Percentiles rank a stretch among this genome's conserved stretches.
Conservation (phyloP, 2,329 filamentous ascomycete species). For the Coleophoma eucalyptorum region DNA sequence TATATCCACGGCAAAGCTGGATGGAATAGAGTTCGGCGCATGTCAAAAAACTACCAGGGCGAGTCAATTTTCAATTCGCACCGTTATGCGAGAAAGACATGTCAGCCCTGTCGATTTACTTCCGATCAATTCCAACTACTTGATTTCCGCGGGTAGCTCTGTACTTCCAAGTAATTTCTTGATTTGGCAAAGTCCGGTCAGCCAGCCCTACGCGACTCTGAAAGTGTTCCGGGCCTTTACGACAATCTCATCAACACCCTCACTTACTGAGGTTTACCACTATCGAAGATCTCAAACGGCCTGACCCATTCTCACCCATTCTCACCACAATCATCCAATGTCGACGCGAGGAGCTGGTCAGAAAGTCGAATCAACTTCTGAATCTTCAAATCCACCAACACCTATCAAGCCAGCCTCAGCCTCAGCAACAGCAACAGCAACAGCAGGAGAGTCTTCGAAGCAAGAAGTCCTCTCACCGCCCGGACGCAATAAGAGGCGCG, state of each 20-base stretch:
- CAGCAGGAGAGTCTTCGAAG: constrained; percentile 8
- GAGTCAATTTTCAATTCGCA: constrained; percentile 7
- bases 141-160: constrained; percentile 23
- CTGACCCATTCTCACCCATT: too few relatives aligned
- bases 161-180: constrained; percentile 24
- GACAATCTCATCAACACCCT: too few relatives aligned
- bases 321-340: constrained; percentile 17
- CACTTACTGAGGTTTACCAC: too few relatives aligned
- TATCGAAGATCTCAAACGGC: too few relatives aligned
- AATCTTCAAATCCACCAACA: constrained; percentile 14
- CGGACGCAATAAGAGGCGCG: constrained; percentile 23
- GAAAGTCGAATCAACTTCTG: constrained; percentile 16
- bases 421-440: constrained; percentile 8
- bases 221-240: background rate
- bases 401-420: constrained; percentile 3
- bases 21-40: too few relatives aligned
- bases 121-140: constrained; percentile 17
- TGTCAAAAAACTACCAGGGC: too few relatives aligned
- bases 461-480: constrained; percentile 14
- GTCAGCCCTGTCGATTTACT: constrained; percentile 19
- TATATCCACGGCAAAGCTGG: background rate
- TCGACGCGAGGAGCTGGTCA: constrained; percentile 23
- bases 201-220: constrained; percentile 7
- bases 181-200: constrained; percentile 7
- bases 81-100: constrained; percentile 22